These are phyloP conservation scores for Phytophthora lateralis DNA, from an alignment of 352 stramenopile genomes.

Conservation along the genomic window DNA sequence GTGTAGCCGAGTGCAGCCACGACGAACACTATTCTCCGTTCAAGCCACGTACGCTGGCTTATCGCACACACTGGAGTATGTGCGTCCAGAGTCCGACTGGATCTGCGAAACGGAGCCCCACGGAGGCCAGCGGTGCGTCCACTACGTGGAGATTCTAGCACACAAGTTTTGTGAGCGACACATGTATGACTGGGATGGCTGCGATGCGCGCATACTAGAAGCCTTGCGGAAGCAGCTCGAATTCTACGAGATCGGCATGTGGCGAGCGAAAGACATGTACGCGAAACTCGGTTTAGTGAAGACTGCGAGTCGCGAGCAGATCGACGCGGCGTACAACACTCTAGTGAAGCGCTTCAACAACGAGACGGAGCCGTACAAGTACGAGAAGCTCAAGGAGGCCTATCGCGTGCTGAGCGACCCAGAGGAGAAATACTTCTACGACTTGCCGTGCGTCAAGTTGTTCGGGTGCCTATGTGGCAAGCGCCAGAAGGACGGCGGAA, in stretches of 20 bases:
- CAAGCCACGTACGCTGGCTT: slow-evolving; percentile 77
- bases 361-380: slow-evolving; percentile 83
- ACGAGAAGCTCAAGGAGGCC: slow-evolving; percentile 80
- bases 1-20: slow-evolving; percentile 57
- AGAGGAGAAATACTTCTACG: slow-evolving; percentile 88
- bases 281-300: slow-evolving; percentile 83
- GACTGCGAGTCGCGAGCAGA: slow-evolving; percentile 68
- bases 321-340: slow-evolving; percentile 80
- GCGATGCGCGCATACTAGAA: slow-evolving; percentile 60
- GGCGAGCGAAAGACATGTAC: slow-evolving; percentile 80
- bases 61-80: slow-evolving; percentile 73
- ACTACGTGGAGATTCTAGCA: slow-evolving; percentile 73
- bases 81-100: slow-evolving; percentile 82
- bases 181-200: slow-evolving; percentile 70
- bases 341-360: slow-evolving; percentile 89
- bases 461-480: slow-evolving; percentile 83
- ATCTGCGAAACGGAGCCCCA: slow-evolving; percentile 52
- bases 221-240: slow-evolving; percentile 68
- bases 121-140: slow-evolving; percentile 67
- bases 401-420: slow-evolving; percentile 80
- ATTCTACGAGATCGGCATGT: slow-evolving; percentile 76
- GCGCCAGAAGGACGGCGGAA: slow-evolving; percentile 75
- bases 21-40: slow-evolving; percentile 78
- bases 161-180: slow-evolving; percentile 74
- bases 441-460: slow-evolving; percentile 84